A percentile compares a stretch with the other conserved stretches of the same genome.
Conservation (phyloP, 192 early-diverging fungal genomes). For the Coemansia brasiliensis region DNA sequence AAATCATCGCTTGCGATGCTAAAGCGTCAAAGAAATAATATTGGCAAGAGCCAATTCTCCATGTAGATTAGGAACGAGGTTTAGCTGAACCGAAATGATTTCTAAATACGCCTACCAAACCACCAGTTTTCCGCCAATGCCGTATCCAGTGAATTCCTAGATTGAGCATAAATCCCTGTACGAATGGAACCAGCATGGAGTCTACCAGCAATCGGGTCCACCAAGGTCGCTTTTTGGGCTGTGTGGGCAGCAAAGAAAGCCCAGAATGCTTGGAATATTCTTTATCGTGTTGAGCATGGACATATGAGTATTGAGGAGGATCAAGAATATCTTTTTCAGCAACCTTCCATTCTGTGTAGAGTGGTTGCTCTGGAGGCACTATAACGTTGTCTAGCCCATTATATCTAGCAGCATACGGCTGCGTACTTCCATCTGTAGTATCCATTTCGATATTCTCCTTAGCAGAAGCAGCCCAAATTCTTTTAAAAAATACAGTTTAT, state of each 20-base stretch:
- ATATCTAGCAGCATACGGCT: not conserved
- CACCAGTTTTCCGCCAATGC: slow-evolving; percentile 40
- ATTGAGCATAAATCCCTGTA: slow-evolving; percentile 50
- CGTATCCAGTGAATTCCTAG: slow-evolving; percentile 41
- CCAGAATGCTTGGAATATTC: not conserved
- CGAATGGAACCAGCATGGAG: slow-evolving; percentile 45
- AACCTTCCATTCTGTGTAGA: slow-evolving; percentile 6
- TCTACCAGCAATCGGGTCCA: slow-evolving; percentile 45
- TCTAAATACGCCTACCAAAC: slow-evolving; percentile 32
- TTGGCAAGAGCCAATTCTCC: not conserved
- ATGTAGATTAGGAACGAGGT: not conserved
- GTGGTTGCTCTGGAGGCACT: not conserved
- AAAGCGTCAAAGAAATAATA: not conserved
- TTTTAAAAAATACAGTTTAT: not conserved
- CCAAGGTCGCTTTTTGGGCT: slow-evolving; percentile 19
- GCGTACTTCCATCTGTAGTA: not conserved
- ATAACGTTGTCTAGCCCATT: not conserved
- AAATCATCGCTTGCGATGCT: slow-evolving; percentile 1
- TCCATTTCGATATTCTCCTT: slow-evolving; percentile 1
- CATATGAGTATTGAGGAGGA: not conserved
- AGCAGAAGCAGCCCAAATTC: not conserved
- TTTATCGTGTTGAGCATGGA: not conserved
- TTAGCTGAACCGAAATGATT: not conserved
- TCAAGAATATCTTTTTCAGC: not conserved
- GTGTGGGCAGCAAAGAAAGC: not conserved